Evolutionary conservation across 768 basidiomycete genomes (phyloP).

Genomic region (Boletus eberwhitei): DNA sequence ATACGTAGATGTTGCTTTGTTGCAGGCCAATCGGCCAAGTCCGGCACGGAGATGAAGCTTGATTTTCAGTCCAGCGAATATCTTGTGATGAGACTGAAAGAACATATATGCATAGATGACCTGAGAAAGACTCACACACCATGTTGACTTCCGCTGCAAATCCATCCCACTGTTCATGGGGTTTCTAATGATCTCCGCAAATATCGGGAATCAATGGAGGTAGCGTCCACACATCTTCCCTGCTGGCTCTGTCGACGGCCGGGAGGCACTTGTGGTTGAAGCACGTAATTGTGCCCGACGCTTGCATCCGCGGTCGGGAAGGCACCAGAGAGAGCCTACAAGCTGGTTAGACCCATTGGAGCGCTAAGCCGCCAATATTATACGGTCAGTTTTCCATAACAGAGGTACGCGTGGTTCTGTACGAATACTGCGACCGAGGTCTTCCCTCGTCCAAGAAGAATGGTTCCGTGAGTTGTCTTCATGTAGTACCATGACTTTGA

Average conservation of each 20-base stretch:
- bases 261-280: neutral
- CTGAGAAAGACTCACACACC: conserved; percentile 1
- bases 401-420: neutral
- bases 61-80: neutral
- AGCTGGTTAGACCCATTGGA: neutral
- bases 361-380: neutral
- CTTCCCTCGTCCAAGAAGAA: neutral
- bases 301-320: neutral
- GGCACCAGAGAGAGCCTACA: neutral
- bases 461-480: neutral
- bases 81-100: neutral
- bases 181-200: neutral
- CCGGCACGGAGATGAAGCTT: conserved; percentile 4
- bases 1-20: neutral
- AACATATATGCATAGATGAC: neutral
- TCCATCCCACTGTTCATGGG: neutral
- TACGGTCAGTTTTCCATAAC: neutral
- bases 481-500: neutral
- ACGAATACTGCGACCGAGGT: neutral
- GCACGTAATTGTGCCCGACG: neutral
- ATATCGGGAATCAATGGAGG: neutral
- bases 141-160: neutral
- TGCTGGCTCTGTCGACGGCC: no score
- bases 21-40: neutral
- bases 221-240: neutral